Evolutionary conservation across 2,329 filamentous ascomycete genomes (phyloP), one percentile per base, ranked within the genome.

Genomic region (Aureobasidium musti): DNA sequence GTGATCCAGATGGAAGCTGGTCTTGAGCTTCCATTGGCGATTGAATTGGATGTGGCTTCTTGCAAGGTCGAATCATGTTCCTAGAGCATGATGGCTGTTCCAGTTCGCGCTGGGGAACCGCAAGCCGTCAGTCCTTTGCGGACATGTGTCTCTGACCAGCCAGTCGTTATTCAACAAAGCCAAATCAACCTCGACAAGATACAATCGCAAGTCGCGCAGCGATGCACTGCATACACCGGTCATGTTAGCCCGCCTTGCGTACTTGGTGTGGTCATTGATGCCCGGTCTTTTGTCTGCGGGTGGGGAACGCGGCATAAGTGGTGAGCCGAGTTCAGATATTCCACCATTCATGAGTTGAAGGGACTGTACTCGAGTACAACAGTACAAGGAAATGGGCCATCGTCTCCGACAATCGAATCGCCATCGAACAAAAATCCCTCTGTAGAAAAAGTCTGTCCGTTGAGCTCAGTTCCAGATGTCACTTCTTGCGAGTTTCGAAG

Each of bases 291-390:
- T 60, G 21, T 30, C 57, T 63, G 59, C 59, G 52, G 45, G 33
- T 52, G 43, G 45, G 37, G 57, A 37, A 37, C n/a, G 14, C 59
- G 59, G 59, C 26, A 52, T 8, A 30, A 63, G 59, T 63, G 59
- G 59, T 63, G 45, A 63, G 59, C 59, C 59, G 59, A 39, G n/a
- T 37, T 11, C 28, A 50, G 28, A 17, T 11, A 23, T 49, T 23
- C 57, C 28, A 49, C 43, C 57, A 61, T 50, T 39, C 28, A 39
- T n/a, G 30, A 23, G 28, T 35, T 28, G n/a, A 35, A 11, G 2
- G n/a, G n/a, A 11, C 33, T 35, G 33, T 35, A n/a, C 26, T 47
- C 39, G 56, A 47, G 56, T 47, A 49, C 41, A 61, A 45, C 6
- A 47, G 26, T 49, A 61, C 41, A 50, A 35, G 11, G 7, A 37